Conservation (phyloP, 345 rosid genomes). For the Lumnitzera racemosa region DNA sequence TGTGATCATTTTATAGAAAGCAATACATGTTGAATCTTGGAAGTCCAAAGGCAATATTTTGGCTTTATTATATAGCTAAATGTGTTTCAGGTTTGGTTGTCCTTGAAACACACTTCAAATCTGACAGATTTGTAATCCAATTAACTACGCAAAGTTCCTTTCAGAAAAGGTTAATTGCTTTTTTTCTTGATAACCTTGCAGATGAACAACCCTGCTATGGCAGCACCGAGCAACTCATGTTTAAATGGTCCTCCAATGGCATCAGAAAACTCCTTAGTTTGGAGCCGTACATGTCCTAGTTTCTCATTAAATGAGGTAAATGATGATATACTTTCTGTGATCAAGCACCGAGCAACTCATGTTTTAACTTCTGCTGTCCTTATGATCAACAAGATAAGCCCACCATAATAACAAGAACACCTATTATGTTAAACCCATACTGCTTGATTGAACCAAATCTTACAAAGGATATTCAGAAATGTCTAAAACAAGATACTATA, state of each 20-base stretch:
- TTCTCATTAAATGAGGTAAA: conserved; percentile 56
- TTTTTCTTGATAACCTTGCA: neutral
- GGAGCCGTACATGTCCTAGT: conserved; percentile 32
- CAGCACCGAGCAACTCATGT: conserved; percentile 30
- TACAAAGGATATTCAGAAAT: too few species aligned
- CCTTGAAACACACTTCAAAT: too few species aligned
- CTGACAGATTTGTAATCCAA: too few species aligned
- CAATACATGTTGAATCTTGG: conserved; percentile 7
- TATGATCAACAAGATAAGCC: too few species aligned
- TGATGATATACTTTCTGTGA: neutral
- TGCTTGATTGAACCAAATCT: too few species aligned
- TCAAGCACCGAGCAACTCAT: neutral
- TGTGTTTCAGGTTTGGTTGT: too few species aligned
- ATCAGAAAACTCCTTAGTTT: conserved; percentile 43
- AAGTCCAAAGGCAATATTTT: conserved; percentile 41
- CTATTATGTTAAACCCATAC: too few species aligned
- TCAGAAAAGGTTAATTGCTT: too few species aligned
- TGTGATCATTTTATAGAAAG: conserved; percentile 15
- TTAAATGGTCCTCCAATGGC: conserved; percentile 40
- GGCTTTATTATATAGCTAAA: neutral
- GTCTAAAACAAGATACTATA: too few species aligned
- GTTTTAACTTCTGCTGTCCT: neutral
- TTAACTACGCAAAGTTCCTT: too few species aligned
- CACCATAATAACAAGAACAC: too few species aligned
- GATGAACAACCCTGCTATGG: conserved; percentile 14